Percentiles rank a stretch among this genome's conserved stretches.
Evolutionary conservation across 208 protist genomes (phyloP).

Genomic region (Acanthamoeba rhysodes): DNA sequence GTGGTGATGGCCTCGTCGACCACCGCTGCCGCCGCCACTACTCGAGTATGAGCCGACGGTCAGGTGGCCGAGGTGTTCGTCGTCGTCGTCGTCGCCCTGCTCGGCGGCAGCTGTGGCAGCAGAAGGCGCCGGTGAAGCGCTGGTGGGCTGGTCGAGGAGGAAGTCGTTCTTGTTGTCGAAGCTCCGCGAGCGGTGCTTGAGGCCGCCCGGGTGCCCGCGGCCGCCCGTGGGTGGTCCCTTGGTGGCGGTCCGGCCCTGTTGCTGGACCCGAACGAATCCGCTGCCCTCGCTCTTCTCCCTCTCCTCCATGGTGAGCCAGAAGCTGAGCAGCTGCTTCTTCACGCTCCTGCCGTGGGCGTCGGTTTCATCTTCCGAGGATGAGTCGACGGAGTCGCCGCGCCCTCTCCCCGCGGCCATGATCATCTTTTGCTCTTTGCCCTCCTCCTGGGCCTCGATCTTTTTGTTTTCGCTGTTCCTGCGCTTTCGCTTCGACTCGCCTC

Average conservation of each 20-base stretch:
- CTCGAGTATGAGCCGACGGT: neutral
- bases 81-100: neutral
- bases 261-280: neutral
- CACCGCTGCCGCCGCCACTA: neutral
- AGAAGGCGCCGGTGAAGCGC: neutral
- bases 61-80: neutral
- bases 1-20: neutral
- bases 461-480: neutral
- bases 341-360: neutral
- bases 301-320: conserved; percentile 11
- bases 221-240: neutral
- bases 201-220: neutral
- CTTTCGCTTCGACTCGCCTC: conserved; percentile 33
- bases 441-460: neutral
- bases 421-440: neutral
- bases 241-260: neutral
- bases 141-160: neutral
- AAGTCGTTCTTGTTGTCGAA: conserved; percentile 16
- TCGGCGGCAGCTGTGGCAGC: neutral
- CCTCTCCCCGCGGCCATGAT: neutral
- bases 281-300: conserved; percentile 48
- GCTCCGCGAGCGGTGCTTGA: neutral
- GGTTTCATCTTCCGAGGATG: neutral
- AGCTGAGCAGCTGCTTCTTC: conserved; percentile 39
- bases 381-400: neutral